phyloP scores from a whole-genome alignment of 495 filamentous ascomycete species.

The Lepraria neglecta region DNA sequence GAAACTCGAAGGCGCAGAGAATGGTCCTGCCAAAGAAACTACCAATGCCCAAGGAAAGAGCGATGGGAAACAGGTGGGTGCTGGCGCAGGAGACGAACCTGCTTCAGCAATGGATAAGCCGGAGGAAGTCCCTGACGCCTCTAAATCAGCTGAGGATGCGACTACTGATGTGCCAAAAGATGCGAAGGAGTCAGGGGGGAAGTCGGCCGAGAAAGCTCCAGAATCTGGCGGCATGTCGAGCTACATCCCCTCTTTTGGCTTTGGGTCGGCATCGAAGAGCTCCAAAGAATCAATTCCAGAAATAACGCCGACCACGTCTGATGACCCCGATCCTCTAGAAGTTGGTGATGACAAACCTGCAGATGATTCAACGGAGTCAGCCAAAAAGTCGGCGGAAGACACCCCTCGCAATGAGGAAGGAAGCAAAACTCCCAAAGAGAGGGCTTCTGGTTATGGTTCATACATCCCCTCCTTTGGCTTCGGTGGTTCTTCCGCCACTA shows the following conservation, averaged over 20 bases:
- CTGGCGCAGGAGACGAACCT: not conserved
- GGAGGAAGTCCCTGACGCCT: not conserved
- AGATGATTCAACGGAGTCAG: not conserved
- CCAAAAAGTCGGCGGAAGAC: not conserved
- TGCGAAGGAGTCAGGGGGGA: not conserved
- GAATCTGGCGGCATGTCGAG: constrained; percentile 15
- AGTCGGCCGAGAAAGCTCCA: not conserved
- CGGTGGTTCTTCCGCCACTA: not conserved
- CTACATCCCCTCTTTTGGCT: constrained; percentile 25
- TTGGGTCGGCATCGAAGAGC: constrained; percentile 8
- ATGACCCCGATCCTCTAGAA: not conserved
- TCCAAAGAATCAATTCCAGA: constrained; percentile 9
- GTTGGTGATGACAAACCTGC: constrained; percentile 4
- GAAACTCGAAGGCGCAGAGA: not conserved
- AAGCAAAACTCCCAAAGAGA: not conserved
- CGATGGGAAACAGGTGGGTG: not conserved
- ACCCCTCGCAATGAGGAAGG: not conserved
- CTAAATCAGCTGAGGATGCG: not conserved
- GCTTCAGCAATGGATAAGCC: not conserved
- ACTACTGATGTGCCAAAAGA: not conserved
- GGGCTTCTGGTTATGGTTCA: not conserved
- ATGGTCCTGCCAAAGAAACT: not conserved
- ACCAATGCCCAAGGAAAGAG: not conserved
- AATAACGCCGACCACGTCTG: not conserved
- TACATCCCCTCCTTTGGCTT: constrained; percentile 10